Evolutionary conservation across 2,329 filamentous ascomycete genomes (phyloP).

Genomic region (Botryotinia globosa): DNA sequence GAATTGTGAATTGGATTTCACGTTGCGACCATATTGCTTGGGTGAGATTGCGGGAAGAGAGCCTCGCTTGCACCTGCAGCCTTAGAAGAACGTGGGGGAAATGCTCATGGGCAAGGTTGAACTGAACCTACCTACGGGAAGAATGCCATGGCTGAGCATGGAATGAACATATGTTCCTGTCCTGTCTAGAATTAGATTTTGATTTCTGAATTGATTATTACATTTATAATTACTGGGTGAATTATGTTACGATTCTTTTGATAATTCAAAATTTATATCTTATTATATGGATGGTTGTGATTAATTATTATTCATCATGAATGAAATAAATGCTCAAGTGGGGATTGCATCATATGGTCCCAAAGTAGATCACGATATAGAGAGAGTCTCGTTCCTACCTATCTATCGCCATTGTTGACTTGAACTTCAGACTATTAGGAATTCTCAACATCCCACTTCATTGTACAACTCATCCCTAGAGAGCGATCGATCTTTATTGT

Average conservation of each 20-base stretch:
- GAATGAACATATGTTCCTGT: background rate
- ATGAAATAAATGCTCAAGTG: background rate
- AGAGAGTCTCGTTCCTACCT: background rate
- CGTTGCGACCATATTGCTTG: constrained; percentile 13
- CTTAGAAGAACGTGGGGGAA: constrained; percentile 25
- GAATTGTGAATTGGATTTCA: constrained; percentile 8
- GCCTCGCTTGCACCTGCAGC: constrained; percentile 22
- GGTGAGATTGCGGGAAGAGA: constrained; percentile 15
- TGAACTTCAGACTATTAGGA: background rate
- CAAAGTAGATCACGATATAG: background rate
- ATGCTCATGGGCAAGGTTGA: background rate
- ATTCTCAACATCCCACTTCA: background rate
- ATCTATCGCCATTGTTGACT: background rate
- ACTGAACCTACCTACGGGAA: background rate
- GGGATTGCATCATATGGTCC: constrained; percentile 1
- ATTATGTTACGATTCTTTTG: background rate
- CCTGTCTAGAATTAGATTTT: background rate
- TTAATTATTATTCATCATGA: background rate
- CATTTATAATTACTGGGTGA: background rate
- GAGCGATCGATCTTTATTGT: background rate
- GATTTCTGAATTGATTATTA: background rate
- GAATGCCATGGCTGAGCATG: background rate
- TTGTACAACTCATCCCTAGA: too few relatives aligned
- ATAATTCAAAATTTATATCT: background rate
- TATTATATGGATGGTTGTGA: background rate